Conservation (phyloP, 495 filamentous ascomycete species). For the Lasiosphaeria hispida region DNA sequence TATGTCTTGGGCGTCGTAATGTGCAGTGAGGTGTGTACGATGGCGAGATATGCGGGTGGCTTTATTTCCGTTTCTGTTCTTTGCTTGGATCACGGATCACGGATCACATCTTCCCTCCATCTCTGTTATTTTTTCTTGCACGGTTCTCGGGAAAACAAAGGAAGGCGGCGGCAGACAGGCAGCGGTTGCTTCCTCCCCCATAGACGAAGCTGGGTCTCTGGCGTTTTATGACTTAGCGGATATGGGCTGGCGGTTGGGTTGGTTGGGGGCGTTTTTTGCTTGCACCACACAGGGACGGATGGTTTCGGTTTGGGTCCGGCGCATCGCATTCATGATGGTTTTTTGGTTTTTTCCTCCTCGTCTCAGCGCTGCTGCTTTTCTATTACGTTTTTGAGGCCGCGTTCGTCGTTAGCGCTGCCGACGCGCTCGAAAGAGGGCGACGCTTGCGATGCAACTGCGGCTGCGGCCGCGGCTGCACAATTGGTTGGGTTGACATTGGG, state of each 20-base stretch:
- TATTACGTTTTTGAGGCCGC: too few species aligned
- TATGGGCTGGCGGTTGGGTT: constrained; percentile 26
- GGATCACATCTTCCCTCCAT: constrained; percentile 5
- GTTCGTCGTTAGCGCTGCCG: too few species aligned
- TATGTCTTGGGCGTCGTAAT: constrained; percentile 18
- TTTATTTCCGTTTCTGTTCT: not conserved
- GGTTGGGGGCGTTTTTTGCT: constrained; percentile 23
- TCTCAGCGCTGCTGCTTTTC: too few species aligned
- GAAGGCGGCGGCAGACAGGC: not conserved
- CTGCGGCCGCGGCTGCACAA: too few species aligned
- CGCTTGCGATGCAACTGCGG: too few species aligned
- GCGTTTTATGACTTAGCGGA: constrained; percentile 30
- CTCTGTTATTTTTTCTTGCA: constrained; percentile 1
- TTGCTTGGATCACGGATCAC: constrained; percentile 7
- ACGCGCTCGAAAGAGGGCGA: too few species aligned
- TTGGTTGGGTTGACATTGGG: too few species aligned
- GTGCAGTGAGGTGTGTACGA: constrained; percentile 21
- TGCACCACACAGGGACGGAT: too few species aligned
- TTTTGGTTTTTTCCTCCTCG: not conserved
- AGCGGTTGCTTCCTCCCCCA: constrained; percentile 17
- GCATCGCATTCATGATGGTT: not conserved
- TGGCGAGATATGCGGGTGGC: constrained; percentile 14
- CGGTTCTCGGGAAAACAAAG: constrained; percentile 5
- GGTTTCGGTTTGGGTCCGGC: too few species aligned
- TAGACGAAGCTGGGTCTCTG: constrained; percentile 29